Evolutionary conservation across 2,329 filamentous ascomycete genomes (phyloP).

Genomic region (Colletotrichum aenigma): DNA sequence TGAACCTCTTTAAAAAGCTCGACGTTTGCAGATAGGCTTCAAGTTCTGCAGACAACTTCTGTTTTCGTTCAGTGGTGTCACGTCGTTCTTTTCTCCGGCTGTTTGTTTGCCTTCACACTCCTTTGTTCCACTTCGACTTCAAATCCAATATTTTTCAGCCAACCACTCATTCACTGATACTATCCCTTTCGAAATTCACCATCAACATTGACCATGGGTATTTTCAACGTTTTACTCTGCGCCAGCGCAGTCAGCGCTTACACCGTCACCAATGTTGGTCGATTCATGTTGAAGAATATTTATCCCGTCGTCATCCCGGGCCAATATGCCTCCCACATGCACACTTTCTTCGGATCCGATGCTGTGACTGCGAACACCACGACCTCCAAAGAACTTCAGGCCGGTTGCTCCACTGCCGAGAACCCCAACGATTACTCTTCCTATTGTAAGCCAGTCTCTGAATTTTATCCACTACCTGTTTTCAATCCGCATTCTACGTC

Average conservation of each 20-base stretch:
- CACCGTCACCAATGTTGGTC: constrained; percentile 23
- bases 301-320: constrained; percentile 34
- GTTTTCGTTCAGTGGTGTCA: background rate
- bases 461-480: background rate
- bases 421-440: constrained; percentile 51
- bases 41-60: background rate
- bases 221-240: background rate
- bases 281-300: constrained; percentile 36
- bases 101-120: background rate
- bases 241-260: background rate
- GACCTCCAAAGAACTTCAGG: constrained; percentile 33
- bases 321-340: constrained; percentile 33
- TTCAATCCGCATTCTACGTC: no score
- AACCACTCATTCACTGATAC: background rate
- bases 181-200: fast-evolving
- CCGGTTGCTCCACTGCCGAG: constrained; percentile 45
- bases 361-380: constrained; percentile 31
- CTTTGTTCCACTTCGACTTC: background rate
- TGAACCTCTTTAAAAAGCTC: background rate
- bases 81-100: background rate
- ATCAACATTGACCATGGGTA: background rate
- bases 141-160: no score
- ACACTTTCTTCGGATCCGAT: constrained; percentile 38
- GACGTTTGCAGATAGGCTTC: background rate
- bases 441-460: constrained; percentile 38